phyloP scores from a whole-genome alignment of 129 eudicot genomes.

The Pseudognaphalium luteoalbum region DNA sequence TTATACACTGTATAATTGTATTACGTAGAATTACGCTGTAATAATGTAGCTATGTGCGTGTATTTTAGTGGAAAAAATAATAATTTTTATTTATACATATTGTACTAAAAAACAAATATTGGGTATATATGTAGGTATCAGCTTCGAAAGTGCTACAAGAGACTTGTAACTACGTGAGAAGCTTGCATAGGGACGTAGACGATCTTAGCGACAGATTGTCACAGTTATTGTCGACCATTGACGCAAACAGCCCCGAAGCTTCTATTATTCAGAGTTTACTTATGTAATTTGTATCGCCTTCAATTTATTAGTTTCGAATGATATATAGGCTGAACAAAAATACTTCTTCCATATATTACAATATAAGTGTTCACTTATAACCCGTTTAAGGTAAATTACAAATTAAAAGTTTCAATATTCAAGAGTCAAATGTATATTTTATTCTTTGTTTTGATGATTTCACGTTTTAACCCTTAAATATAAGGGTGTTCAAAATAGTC shows the following conservation, averaged over 20 bases:
- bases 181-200: slow-evolving; percentile 70
- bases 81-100: background rate
- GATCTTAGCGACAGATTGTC: slow-evolving; percentile 77
- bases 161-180: slow-evolving; percentile 74
- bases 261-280: slow-evolving; percentile 65
- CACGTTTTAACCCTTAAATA: no score
- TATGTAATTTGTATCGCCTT: slow-evolving; percentile 19
- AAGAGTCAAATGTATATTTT: no score
- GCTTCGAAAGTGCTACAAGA: slow-evolving; percentile 83
- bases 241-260: slow-evolving; percentile 68
- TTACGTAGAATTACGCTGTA: no score
- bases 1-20: no score
- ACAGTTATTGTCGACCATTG: slow-evolving; percentile 58
- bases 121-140: slow-evolving; percentile 40
- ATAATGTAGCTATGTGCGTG: background rate
- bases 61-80: background rate
- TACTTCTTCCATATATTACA: no score
- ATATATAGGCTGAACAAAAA: no score
- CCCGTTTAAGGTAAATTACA: no score
- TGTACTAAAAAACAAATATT: background rate
- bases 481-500: no score
- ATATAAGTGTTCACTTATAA: no score
- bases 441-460: no score
- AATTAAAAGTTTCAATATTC: no score
- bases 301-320: background rate